Percentiles rank a stretch among this genome's conserved stretches.
phyloP scores from a whole-genome alignment of 257 asterid genomes.

The Solanum pimpinellifolium region DNA sequence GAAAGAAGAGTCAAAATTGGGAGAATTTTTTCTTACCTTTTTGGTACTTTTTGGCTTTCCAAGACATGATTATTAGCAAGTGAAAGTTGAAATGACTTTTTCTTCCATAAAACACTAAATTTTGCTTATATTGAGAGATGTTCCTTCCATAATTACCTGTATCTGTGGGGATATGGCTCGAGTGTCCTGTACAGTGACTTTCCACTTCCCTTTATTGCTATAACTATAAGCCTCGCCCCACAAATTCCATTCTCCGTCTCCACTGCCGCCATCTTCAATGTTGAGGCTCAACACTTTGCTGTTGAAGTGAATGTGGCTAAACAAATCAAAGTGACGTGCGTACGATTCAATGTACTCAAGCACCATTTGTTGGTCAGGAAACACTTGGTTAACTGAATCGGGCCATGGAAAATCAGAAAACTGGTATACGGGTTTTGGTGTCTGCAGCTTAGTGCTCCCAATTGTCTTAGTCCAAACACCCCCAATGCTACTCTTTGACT shows the following conservation, averaged over 20 bases:
- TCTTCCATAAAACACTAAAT: background rate
- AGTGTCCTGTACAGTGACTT: constrained; percentile 13
- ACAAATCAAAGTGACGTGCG: constrained; percentile 21
- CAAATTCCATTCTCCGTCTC: constrained; percentile 4
- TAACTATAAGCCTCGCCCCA: constrained; percentile 20
- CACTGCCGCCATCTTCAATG: constrained; percentile 1
- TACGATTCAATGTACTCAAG: constrained; percentile 30
- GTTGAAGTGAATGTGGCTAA: constrained; percentile 22
- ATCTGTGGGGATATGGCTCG: background rate
- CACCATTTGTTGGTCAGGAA: constrained; percentile 16
- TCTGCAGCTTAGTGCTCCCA: background rate
- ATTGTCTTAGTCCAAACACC: constrained; percentile 22
- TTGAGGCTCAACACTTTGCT: constrained; percentile 21
- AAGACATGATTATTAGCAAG: background rate
- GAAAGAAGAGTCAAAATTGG: no score
- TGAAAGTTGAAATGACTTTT: background rate
- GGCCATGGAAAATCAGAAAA: constrained; percentile 60
- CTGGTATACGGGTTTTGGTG: constrained; percentile 18
- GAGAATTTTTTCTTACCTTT: background rate
- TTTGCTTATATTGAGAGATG: background rate
- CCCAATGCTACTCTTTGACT: constrained; percentile 15
- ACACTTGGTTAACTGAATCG: constrained; percentile 12
- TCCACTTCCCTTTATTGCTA: constrained; percentile 22
- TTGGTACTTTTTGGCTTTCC: background rate
- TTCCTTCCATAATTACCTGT: background rate